Evolutionary conservation across 225 moss, liverwort and hornwort species (phyloP), one percentile per base, ranked within the genome.

Genomic region (Climacium dendroides): DNA sequence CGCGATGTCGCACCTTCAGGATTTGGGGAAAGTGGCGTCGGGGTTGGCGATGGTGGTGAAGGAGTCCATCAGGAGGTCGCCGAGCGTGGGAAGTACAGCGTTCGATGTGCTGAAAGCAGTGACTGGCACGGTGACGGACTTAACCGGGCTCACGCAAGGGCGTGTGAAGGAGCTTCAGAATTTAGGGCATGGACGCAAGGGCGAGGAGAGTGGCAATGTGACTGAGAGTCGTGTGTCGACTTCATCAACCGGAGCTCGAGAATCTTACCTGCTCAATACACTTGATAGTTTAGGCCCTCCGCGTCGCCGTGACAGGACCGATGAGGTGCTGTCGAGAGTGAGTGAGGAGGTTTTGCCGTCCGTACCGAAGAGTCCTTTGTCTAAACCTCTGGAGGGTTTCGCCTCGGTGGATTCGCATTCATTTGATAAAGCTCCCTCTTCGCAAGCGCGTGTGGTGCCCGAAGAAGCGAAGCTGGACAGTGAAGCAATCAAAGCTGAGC

Each of bases 31-130:
- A 88, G 94, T 97, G 61, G 95, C 96, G 26, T 93, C 95, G 7
- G 97, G 97, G 24, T 87, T 93, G 59, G 92, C 87, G 82, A 91
- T 96, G 60, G 96, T 97, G 19, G 83, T 94, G 41, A 94, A 93
- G 89, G 97, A 97, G 93, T 94, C 96, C 34, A 30, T 96, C 5
- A 87, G 90, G 72, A 91, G 76, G 55, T 78, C 73, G 19, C 92
- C 94, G 66, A 94, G 95, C 59, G 62, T 94, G 77, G 91, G 92
- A 39, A 94, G 85, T 39, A 82, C 91, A 14, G 90, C 94, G 53
- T 78, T 90, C 34, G 91, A 92, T 79, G 87, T 94, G 75, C 85
- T 97, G 63, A 95, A 93, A 81, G 91, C 83, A 23, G 90, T 95
- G 78, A 94, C 93, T 12, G 94, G 95, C 81, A 89, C 89, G 52